Conservation (phyloP, 2,329 filamentous ascomycete genomes). For the Penicillium concentricum region DNA sequence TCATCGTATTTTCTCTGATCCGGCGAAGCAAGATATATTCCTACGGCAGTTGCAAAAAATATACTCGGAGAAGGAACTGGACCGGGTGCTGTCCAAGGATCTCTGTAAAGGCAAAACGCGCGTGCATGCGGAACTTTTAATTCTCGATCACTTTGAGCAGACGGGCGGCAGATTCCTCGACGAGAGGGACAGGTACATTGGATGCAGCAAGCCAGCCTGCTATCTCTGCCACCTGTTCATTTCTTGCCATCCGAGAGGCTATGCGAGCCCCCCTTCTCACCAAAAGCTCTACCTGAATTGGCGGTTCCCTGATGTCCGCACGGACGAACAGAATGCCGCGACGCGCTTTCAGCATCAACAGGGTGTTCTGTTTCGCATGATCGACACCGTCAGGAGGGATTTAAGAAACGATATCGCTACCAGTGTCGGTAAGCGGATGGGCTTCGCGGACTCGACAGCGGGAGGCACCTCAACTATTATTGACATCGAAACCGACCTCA, state of each 20-base stretch:
- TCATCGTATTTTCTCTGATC: background rate
- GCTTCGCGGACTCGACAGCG: background rate
- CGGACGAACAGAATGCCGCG: background rate
- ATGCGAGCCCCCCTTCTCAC: background rate
- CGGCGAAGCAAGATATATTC: background rate
- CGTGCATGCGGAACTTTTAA: background rate
- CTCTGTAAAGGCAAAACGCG: background rate
- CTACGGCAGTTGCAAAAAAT: background rate
- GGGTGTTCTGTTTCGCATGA: background rate
- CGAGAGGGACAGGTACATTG: constrained; percentile 5
- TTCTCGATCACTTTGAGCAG: background rate
- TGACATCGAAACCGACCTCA: background rate
- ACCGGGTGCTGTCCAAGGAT: background rate
- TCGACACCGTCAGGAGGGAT: background rate
- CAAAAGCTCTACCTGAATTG: background rate
- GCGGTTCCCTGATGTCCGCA: background rate
- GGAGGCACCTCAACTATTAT: background rate
- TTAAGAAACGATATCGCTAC: background rate
- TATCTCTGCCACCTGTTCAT: constrained; percentile 7
- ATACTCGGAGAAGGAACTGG: background rate
- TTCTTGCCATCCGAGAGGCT: background rate
- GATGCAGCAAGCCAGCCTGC: constrained; percentile 8
- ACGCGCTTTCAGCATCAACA: background rate
- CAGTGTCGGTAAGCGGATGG: background rate
- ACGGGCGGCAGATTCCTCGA: background rate